Conservation (phyloP, 2,329 filamentous ascomycete species). For the Ambrosiella beaveri region DNA sequence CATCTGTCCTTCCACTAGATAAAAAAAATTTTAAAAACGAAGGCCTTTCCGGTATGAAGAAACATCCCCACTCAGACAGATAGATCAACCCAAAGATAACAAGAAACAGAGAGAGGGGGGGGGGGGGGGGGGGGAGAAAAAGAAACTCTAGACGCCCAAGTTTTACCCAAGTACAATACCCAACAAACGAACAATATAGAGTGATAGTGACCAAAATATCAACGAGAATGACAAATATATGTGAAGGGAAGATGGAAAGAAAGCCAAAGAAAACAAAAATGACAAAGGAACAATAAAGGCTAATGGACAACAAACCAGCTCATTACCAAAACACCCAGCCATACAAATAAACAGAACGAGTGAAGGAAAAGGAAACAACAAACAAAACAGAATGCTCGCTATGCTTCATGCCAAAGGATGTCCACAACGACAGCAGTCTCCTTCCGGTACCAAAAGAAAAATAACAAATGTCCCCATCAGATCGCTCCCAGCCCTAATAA, state of each 20-base stretch:
- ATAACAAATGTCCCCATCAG: slow-evolving; percentile 14
- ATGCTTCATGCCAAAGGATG: slow-evolving; percentile 2
- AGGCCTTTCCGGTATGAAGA: not conserved
- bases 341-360: not conserved
- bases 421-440: slow-evolving; percentile 6
- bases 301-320: not conserved
- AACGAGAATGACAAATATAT: not conserved
- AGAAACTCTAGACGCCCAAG: slow-evolving; percentile 1
- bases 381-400: slow-evolving; percentile 5
- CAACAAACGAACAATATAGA: not conserved
- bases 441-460: slow-evolving; percentile 13
- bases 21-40: not conserved
- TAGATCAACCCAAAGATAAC: slow-evolving; percentile 10
- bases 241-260: slow-evolving; percentile 1
- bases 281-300: slow-evolving; percentile 4
- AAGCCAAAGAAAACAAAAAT: slow-evolving; percentile 4
- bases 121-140: not conserved
- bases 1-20: not conserved
- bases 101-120: slow-evolving; percentile 13
- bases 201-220: slow-evolving; percentile 2
- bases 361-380: slow-evolving; percentile 9
- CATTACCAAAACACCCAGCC: slow-evolving; percentile 2
- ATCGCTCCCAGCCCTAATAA: not conserved
- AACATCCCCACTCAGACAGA: not conserved
- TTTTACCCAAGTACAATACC: slow-evolving; percentile 1